Evolutionary conservation across 495 filamentous ascomycete genomes (phyloP).

Genomic region (Trichoderma asperelloides): DNA sequence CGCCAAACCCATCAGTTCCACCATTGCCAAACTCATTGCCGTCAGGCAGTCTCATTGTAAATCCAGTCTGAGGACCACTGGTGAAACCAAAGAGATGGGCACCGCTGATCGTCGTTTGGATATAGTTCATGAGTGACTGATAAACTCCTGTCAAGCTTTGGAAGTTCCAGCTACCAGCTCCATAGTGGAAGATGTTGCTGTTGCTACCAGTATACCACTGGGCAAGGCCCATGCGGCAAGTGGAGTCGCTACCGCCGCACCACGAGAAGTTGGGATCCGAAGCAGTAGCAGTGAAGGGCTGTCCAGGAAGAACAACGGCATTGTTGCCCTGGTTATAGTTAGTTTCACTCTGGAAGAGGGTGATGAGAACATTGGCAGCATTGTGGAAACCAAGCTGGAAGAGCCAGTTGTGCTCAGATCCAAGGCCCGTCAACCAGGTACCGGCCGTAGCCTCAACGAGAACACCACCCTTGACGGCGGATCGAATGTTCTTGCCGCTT

Average conservation of each 20-base stretch:
- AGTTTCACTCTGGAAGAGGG: constrained; percentile 72
- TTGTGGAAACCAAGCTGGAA: constrained; percentile 63
- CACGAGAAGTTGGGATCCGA: constrained; percentile 46
- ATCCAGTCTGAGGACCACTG: neutral
- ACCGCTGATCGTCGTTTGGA: neutral
- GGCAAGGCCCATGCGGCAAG: constrained; percentile 36
- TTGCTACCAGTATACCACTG: neutral
- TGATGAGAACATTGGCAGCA: constrained; percentile 65
- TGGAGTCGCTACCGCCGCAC: constrained; percentile 22
- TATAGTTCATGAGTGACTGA: neutral
- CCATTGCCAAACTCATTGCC: constrained; percentile 8
- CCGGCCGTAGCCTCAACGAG: constrained; percentile 44
- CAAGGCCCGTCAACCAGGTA: constrained; percentile 53
- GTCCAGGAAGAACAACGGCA: constrained; percentile 39
- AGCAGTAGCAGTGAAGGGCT: constrained; percentile 36
- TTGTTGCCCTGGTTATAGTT: constrained; percentile 78
- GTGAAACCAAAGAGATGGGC: constrained; percentile 10
- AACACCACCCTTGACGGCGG: constrained; percentile 33
- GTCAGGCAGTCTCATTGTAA: constrained; percentile 9
- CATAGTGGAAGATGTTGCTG: constrained; percentile 7
- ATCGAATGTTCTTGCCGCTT: neutral
- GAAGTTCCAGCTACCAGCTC: constrained; percentile 4
- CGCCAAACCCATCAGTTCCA: constrained; percentile 7
- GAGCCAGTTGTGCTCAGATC: constrained; percentile 58
- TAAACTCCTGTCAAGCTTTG: neutral